Conservation (phyloP, 768 basidiomycete genomes). For the Sporobolomyces pararoseus region DNA sequence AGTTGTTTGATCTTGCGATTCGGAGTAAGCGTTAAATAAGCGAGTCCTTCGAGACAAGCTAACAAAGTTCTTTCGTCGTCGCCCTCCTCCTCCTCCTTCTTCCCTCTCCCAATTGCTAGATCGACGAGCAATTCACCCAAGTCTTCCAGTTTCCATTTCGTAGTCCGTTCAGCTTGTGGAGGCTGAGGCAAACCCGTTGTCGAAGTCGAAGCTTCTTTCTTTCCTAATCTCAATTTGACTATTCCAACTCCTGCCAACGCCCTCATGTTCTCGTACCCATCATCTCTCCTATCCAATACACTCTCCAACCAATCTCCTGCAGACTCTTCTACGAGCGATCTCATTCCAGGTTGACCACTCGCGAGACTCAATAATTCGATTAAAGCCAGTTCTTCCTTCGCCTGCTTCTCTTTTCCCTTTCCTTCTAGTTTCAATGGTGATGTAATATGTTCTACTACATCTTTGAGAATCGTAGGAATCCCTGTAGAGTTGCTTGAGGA, state of each 20-base stretch:
- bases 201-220: constrained; percentile 9
- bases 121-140: constrained; percentile 52
- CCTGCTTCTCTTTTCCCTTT: constrained; percentile 55
- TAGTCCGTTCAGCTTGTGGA: constrained; percentile 50
- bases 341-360: constrained; percentile 67
- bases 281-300: constrained; percentile 49
- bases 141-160: constrained; percentile 60
- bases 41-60: constrained; percentile 77
- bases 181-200: constrained; percentile 26
- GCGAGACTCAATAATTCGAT: constrained; percentile 74
- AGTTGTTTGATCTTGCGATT: constrained; percentile 63
- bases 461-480: constrained; percentile 61
- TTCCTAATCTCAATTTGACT: constrained; percentile 66
- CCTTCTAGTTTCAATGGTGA: background rate
- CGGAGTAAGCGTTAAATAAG: constrained; percentile 69
- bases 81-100: background rate
- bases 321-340: constrained; percentile 60
- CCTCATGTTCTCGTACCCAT: constrained; percentile 48
- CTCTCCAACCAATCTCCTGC: constrained; percentile 65
- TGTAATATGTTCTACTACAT: constrained; percentile 51
- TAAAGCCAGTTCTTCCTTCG: constrained; percentile 58
- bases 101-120: no score
- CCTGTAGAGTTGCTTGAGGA: no score
- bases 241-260: constrained; percentile 69
- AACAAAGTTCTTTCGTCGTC: constrained; percentile 53